Base-by-base conservation (phyloP, 2,329 filamentous ascomycete species). In the Diaporthe helianthi region DNA sequence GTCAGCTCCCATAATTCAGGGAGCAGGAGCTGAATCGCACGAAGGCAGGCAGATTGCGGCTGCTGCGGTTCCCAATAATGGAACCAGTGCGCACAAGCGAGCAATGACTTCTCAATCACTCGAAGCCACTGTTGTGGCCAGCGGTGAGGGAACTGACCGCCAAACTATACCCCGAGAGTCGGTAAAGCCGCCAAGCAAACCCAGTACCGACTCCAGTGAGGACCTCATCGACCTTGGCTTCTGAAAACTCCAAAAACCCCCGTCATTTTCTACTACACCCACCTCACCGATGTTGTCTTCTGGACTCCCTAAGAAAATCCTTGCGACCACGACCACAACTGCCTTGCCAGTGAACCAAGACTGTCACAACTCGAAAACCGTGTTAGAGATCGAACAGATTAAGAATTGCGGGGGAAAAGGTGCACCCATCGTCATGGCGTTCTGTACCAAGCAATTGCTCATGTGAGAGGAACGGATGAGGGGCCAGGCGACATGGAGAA, bases 171-270 rank as follows among this genome's bases (percentile, higher is more conserved):
- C 44, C 29, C 3, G 4, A 19, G 19, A 63, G 44, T 10, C 13
- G 12, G n/a, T 3, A 3, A 24, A 33, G n/a, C 36, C n/a, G 24
- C 24, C 44, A 10, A 24, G 44, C 17, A 63, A 36, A 15, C 26
- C 41, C 29, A 49, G n/a, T 8, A 13, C 22, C 9, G 65, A 31
- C 1, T 67, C 54, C 41, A 54, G 65, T 26, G 52, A 58, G n/a
- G 41, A 67, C 44, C 65, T 67, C 19, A 67, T 67, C 52, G 29
- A 31, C 29, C 38, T 67, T 53, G 13, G 29, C 31, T 36, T 49
- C 3, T 67, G 22, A 29, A 41, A 1, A 5, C 6, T 24, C 22
- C 29, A 17, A 41, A 29, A 49, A 8, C 22, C 4, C 17, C 36
- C 31, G 17, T 24, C 19, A n/a, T 15, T 4, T 31, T 51, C 19